phyloP scores from a whole-genome alignment of 2,329 filamentous ascomycete species.

The Penicillium sp. region DNA sequence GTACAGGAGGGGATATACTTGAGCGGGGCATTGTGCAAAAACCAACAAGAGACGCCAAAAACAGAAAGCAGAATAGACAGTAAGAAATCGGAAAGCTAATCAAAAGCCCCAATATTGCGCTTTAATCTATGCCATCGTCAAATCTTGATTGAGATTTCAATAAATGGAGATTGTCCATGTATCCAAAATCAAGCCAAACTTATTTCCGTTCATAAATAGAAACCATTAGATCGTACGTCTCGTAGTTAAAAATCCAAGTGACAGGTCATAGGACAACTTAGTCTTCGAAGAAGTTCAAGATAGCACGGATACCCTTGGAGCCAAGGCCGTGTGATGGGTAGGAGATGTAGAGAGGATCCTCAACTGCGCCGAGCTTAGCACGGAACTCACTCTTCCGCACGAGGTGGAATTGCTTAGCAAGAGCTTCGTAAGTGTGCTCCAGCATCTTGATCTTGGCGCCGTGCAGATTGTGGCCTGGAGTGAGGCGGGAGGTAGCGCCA shows the following conservation, averaged over 20 bases:
- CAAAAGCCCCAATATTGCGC: neutral
- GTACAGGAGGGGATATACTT: constrained; percentile 9
- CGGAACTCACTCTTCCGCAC: constrained; percentile 86
- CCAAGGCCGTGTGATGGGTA: constrained; percentile 86
- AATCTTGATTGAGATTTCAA: neutral
- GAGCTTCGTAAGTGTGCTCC: constrained; percentile 75
- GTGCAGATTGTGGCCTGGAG: constrained; percentile 76
- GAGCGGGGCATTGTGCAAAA: neutral
- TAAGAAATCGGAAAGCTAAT: neutral
- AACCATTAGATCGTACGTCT: neutral
- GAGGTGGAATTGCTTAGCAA: constrained; percentile 79
- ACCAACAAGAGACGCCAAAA: neutral
- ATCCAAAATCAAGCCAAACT: neutral
- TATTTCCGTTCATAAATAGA: neutral
- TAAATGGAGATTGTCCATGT: neutral
- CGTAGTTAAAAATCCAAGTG: neutral
- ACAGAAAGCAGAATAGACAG: neutral
- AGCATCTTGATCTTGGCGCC: constrained; percentile 79
- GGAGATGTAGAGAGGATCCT: constrained; percentile 84
- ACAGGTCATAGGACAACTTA: constrained; percentile 19
- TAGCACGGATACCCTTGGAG: constrained; percentile 76
- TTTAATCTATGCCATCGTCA: neutral
- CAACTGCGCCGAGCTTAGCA: constrained; percentile 81
- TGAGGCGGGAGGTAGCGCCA: constrained; percentile 72
- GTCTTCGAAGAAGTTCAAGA: constrained; percentile 85